Evolutionary conservation across 202 grass and related monocot species (phyloP).

Genomic region (Digitaria exilis): DNA sequence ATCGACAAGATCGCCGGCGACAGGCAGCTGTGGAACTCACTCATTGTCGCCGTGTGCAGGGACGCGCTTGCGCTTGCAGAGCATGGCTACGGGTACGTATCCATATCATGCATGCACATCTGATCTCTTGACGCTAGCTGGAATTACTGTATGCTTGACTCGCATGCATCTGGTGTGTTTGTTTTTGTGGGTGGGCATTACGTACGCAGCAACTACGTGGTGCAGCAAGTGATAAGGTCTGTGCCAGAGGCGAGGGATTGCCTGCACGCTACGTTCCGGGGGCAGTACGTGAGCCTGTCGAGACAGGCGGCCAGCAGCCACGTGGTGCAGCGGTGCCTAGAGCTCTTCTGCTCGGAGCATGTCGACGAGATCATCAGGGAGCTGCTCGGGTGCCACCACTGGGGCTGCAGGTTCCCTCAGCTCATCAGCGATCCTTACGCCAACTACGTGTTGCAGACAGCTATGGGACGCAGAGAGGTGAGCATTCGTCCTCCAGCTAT

Average conservation of each 20-base stretch:
- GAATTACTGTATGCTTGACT: too few relatives aligned
- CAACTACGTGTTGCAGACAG: slow-evolving; percentile 40
- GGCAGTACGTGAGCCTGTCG: slow-evolving; percentile 28
- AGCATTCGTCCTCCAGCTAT: background rate
- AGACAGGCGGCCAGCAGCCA: slow-evolving; percentile 42
- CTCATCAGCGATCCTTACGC: slow-evolving; percentile 38
- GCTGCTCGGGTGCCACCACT: background rate
- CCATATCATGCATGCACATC: background rate
- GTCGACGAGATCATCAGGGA: slow-evolving; percentile 17
- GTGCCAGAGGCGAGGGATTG: background rate
- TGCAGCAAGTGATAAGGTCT: slow-evolving; percentile 24
- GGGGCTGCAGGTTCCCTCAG: background rate
- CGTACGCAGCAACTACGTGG: slow-evolving; percentile 37
- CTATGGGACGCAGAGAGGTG: background rate
- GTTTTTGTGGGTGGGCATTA: too few relatives aligned
- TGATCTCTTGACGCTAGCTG: background rate
- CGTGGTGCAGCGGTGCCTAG: slow-evolving; percentile 36
- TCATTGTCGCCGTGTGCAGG: background rate
- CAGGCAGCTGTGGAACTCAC: background rate
- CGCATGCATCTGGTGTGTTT: background rate
- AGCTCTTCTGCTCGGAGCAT: background rate
- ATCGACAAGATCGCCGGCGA: slow-evolving; percentile 19
- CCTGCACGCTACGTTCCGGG: background rate
- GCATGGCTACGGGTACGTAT: background rate
- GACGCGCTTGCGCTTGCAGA: slow-evolving; percentile 8